phyloP scores from a whole-genome alignment of 2,329 filamentous ascomycete genomes.

The Calonectria pseudoturangicola region DNA sequence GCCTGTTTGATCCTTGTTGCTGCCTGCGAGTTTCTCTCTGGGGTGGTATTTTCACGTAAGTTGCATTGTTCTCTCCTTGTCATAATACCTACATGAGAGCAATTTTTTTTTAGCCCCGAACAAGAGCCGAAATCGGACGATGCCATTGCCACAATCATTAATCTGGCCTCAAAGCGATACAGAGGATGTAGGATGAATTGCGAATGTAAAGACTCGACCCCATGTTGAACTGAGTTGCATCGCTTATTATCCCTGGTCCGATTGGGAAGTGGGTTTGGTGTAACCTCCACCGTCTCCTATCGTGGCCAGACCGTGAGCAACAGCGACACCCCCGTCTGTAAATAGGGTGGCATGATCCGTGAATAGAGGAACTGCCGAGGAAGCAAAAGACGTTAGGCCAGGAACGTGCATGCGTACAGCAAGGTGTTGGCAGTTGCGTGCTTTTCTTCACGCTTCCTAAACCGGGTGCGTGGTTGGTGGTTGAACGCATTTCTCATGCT shows the following conservation, averaged over 20 bases:
- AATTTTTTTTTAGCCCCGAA: slow-evolving; percentile 15
- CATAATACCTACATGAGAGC: slow-evolving; percentile 35
- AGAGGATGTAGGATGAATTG: neutral
- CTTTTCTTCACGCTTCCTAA: neutral
- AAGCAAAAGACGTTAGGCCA: slow-evolving; percentile 15
- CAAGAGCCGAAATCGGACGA: slow-evolving; percentile 28
- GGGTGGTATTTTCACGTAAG: slow-evolving; percentile 31
- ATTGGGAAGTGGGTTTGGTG: slow-evolving; percentile 16
- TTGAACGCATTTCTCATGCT: slow-evolving; percentile 1
- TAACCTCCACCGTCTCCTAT: slow-evolving; percentile 13
- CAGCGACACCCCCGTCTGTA: neutral
- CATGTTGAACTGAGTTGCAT: slow-evolving; percentile 3
- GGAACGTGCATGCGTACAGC: slow-evolving; percentile 8
- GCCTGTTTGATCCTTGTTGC: neutral
- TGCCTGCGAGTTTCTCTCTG: neutral
- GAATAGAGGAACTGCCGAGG: slow-evolving; percentile 18
- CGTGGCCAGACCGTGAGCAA: neutral
- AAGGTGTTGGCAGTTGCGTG: slow-evolving; percentile 17
- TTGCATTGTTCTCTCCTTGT: slow-evolving; percentile 28
- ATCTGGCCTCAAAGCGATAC: neutral
- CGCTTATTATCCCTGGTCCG: neutral
- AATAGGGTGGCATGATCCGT: slow-evolving; percentile 7
- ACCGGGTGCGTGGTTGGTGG: neutral
- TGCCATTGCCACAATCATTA: slow-evolving; percentile 6
- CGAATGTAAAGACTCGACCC: neutral